These are phyloP conservation scores for Leishmania guyanensis DNA, from an alignment of 208 protist genomes.

Conservation along the genomic window DNA sequence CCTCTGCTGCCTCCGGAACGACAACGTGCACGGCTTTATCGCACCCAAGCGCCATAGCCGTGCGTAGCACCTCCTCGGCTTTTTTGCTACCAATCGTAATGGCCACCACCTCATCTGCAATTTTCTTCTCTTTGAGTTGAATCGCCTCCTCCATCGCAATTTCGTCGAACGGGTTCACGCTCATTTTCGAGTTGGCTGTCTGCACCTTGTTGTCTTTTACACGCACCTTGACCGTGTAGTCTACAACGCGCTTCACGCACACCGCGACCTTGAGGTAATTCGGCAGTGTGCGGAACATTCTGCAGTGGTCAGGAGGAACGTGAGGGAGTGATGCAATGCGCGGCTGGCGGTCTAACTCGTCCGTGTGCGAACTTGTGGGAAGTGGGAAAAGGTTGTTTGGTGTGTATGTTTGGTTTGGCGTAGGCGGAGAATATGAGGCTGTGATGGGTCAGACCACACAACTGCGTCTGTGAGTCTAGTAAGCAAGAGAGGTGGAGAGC, in stretches of 20 bases:
- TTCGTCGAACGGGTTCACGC: constrained; percentile 97
- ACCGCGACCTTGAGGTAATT: constrained; percentile 92
- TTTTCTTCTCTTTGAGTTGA: constrained; percentile 92
- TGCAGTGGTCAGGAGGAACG: neutral
- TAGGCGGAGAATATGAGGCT: neutral
- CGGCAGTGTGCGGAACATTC: constrained; percentile 54
- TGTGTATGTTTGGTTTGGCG: neutral
- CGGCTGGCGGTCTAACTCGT: neutral
- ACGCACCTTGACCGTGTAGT: constrained; percentile 96
- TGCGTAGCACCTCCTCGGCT: constrained; percentile 88
- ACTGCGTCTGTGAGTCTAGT: neutral
- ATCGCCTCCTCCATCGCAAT: constrained; percentile 97
- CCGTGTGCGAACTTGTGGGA: neutral
- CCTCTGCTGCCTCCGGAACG: constrained; percentile 58
- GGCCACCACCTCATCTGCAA: constrained; percentile 92
- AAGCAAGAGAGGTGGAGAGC: neutral
- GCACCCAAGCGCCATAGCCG: constrained; percentile 95
- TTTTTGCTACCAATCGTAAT: constrained; percentile 94
- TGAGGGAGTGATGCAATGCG: neutral
- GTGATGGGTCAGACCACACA: neutral
- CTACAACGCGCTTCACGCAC: constrained; percentile 97
- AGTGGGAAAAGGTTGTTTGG: neutral
- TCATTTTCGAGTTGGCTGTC: constrained; percentile 95
- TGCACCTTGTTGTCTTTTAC: constrained; percentile 96
- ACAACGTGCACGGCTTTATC: constrained; percentile 95